These are phyloP conservation scores for Thelephora terrestris DNA, from an alignment of 1,284 basidiomycete genomes.

Conservation along the genomic window DNA sequence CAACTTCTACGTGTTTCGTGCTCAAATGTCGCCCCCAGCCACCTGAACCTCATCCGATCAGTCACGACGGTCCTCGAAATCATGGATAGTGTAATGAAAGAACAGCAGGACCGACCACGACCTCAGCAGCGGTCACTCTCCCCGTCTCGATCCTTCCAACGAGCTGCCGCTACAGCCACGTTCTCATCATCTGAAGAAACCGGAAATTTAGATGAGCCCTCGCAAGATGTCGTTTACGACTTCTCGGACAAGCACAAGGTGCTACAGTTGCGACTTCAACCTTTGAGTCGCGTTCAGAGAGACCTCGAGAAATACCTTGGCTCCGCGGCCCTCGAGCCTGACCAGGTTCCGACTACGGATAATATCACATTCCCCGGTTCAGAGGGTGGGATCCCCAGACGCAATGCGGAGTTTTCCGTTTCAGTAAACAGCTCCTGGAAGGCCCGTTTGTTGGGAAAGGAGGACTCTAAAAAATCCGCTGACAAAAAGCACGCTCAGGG, in stretches of 20 bases:
- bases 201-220: slow-evolving; percentile 16
- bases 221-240: slow-evolving; percentile 26
- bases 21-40: slow-evolving; percentile 13
- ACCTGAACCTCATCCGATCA: slow-evolving; percentile 65
- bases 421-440: slow-evolving; percentile 56
- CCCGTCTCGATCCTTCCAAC: slow-evolving; percentile 19
- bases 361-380: slow-evolving; percentile 17
- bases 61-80: slow-evolving; percentile 49
- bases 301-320: slow-evolving; percentile 55
- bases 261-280: slow-evolving; percentile 45
- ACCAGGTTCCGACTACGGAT: slow-evolving; percentile 6
- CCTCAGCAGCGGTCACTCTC: slow-evolving; percentile 17
- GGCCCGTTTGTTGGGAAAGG: slow-evolving; percentile 27
- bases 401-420: slow-evolving; percentile 41
- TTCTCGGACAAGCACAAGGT: slow-evolving; percentile 55
- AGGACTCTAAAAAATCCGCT: slow-evolving; percentile 38
- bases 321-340: slow-evolving; percentile 33
- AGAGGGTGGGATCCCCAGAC: slow-evolving; percentile 16
- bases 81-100: slow-evolving; percentile 43
- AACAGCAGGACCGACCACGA: slow-evolving; percentile 4
- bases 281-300: slow-evolving; percentile 44
- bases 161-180: not conserved
- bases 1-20: not conserved
- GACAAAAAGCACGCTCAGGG: slow-evolving; percentile 26
- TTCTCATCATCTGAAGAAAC: not conserved